A percentile compares a stretch with the other conserved stretches of the same genome.
These are phyloP conservation scores for Chenopodium formosanum DNA, from an alignment of 148 eudicot genomes.

Conservation along the genomic window DNA sequence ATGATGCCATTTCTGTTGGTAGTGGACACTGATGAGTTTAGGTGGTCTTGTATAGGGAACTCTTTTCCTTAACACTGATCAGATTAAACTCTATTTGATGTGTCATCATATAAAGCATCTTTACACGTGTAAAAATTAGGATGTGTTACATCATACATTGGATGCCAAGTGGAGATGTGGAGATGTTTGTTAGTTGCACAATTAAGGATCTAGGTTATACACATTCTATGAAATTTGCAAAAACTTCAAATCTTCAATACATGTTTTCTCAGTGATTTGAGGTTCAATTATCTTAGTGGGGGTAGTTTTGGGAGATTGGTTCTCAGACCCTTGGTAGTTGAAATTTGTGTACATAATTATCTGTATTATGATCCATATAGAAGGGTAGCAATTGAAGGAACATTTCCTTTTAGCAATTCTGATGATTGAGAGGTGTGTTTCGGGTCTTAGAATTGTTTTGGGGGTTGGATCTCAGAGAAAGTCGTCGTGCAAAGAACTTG, in stretches of 20 bases:
- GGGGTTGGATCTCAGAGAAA: too few relatives aligned
- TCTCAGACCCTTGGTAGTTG: too few relatives aligned
- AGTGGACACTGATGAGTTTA: not conserved
- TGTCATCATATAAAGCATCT: not conserved
- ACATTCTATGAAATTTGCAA: not conserved
- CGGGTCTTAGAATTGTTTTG: too few relatives aligned
- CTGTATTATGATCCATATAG: slow-evolving; percentile 46
- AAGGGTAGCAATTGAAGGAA: slow-evolving; percentile 39
- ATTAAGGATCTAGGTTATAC: not conserved
- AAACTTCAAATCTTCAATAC: not conserved
- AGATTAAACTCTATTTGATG: not conserved
- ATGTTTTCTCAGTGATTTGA: not conserved
- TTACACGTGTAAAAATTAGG: slow-evolving; percentile 1
- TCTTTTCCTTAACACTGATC: not conserved
- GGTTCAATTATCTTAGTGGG: not conserved
- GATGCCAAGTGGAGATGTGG: not conserved
- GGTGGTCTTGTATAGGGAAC: not conserved
- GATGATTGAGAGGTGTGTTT: slow-evolving; percentile 9
- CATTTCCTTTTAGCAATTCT: slow-evolving; percentile 29
- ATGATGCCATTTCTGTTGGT: not conserved
- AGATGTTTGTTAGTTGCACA: not conserved
- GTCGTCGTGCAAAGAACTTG: too few relatives aligned
- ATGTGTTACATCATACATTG: not conserved
- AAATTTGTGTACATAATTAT: slow-evolving; percentile 1
- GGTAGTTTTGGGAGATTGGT: too few relatives aligned